Conservation (phyloP, 495 filamentous ascomycete genomes). For the Podospora tetraspora region DNA sequence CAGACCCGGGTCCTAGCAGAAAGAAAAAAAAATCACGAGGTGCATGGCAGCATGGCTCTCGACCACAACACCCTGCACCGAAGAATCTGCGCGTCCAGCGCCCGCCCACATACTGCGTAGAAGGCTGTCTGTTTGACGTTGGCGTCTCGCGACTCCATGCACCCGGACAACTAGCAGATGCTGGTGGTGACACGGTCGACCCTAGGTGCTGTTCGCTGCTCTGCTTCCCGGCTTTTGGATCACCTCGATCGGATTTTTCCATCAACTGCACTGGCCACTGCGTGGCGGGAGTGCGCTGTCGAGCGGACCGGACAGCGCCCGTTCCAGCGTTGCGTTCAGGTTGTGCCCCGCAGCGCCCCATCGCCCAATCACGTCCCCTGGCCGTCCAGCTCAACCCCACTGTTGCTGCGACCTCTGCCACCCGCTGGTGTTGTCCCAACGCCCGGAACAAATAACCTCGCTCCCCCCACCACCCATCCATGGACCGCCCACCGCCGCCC, state of each 20-base stretch:
- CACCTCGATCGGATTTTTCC: no score
- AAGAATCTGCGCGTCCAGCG: not conserved
- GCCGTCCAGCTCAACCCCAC: conserved; percentile 5
- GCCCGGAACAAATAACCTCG: conserved; percentile 17
- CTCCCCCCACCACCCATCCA: conserved; percentile 18
- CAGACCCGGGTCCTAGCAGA: conserved; percentile 1
- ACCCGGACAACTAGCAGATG: not conserved
- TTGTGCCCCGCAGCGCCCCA: not conserved
- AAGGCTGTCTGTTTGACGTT: not conserved
- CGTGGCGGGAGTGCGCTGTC: not conserved
- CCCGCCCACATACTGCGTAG: not conserved
- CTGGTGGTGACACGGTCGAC: not conserved
- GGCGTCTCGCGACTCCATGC: not conserved
- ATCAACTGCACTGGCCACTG: not conserved
- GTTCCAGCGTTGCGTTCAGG: not conserved
- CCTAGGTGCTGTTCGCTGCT: not conserved
- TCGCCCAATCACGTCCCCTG: not conserved
- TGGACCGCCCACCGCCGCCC: not conserved
- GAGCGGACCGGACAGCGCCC: not conserved
- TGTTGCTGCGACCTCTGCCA: conserved; percentile 4
- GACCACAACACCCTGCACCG: not conserved
- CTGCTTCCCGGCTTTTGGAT: no score
- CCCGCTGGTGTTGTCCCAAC: conserved; percentile 12
- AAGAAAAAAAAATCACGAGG: not conserved
- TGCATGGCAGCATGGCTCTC: not conserved